These are phyloP conservation scores for Lodderomyces pseudojiufengensis DNA, from an alignment of 1,139 yeast genomes.

Conservation along the genomic window DNA sequence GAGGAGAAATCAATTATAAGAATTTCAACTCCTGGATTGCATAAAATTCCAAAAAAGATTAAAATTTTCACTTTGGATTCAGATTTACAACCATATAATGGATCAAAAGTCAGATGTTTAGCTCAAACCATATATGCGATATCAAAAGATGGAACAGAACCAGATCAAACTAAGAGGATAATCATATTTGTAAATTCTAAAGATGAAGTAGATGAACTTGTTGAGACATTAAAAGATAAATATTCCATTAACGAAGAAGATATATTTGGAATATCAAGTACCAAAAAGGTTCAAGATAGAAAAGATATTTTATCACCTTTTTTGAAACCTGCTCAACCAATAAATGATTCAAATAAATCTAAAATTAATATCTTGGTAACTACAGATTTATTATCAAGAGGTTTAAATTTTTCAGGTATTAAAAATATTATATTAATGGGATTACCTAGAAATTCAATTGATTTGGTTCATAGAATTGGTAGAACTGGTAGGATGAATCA, in stretches of 20 bases:
- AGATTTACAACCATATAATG: constrained; percentile 69
- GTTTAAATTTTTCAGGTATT: constrained; percentile 79
- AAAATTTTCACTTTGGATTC: constrained; percentile 76
- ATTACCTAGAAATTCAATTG: constrained; percentile 80
- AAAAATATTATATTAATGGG: constrained; percentile 82
- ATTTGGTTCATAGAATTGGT: constrained; percentile 86
- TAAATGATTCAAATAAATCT: constrained; percentile 17
- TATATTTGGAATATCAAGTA: constrained; percentile 61
- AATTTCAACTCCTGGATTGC: constrained; percentile 78
- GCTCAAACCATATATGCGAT: constrained; percentile 89
- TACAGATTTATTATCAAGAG: constrained; percentile 90
- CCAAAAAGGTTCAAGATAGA: constrained; percentile 58
- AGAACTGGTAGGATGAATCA: constrained; percentile 93
- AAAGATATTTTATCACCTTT: constrained; percentile 55
- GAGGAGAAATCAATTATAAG: constrained; percentile 47
- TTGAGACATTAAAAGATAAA: constrained; percentile 45
- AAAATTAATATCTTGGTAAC: constrained; percentile 66
- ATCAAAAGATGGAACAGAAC: constrained; percentile 77
- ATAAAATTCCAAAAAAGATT: constrained; percentile 73
- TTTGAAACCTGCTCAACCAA: constrained; percentile 47
- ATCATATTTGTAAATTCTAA: constrained; percentile 82
- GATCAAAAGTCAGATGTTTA: constrained; percentile 76
- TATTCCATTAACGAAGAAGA: constrained; percentile 53
- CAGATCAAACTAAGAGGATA: constrained; percentile 73
- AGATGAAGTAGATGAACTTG: constrained; percentile 57